These are phyloP conservation scores for Neurospora crassa DNA, from an alignment of 2,329 filamentous ascomycete species.

Conservation along the genomic window DNA sequence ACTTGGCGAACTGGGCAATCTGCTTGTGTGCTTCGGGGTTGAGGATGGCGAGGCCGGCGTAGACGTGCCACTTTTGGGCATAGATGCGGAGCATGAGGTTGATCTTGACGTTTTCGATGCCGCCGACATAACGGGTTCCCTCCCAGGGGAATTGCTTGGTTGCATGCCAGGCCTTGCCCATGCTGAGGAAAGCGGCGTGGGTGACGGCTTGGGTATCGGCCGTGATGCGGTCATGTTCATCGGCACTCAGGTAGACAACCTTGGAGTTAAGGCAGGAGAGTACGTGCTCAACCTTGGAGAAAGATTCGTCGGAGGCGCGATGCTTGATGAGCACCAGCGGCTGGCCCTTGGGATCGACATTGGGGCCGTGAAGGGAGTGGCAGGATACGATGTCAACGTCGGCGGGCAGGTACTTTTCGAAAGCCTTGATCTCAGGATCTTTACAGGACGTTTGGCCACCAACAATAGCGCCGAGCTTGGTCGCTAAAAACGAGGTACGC, in stretches of 20 bases:
- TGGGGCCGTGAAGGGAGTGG: conserved; percentile 91
- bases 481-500: conserved; percentile 47
- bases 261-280: conserved; percentile 78
- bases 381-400: conserved; percentile 94
- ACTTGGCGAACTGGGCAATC: conserved; percentile 87
- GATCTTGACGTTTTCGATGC: conserved; percentile 98
- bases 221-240: conserved; percentile 90
- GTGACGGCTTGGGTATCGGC: conserved; percentile 98
- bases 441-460: conserved; percentile 98
- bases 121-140: conserved; percentile 86
- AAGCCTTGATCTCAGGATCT: conserved; percentile 87
- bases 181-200: conserved; percentile 90
- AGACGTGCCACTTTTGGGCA: conserved; percentile 98
- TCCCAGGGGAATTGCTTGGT: conserved; percentile 97
- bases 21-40: conserved; percentile 89
- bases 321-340: conserved; percentile 90
- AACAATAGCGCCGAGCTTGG: conserved; percentile 89
- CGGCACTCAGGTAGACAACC: conserved; percentile 76
- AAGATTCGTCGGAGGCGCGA: conserved; percentile 67
- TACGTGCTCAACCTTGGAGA: conserved; percentile 70
- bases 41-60: conserved; percentile 91
- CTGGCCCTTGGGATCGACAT: conserved; percentile 79
- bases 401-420: conserved; percentile 75
- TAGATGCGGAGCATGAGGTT: conserved; percentile 97
- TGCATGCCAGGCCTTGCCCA: conserved; percentile 96